Conservation (phyloP, 768 basidiomycete genomes). For the Russula olivacea region DNA sequence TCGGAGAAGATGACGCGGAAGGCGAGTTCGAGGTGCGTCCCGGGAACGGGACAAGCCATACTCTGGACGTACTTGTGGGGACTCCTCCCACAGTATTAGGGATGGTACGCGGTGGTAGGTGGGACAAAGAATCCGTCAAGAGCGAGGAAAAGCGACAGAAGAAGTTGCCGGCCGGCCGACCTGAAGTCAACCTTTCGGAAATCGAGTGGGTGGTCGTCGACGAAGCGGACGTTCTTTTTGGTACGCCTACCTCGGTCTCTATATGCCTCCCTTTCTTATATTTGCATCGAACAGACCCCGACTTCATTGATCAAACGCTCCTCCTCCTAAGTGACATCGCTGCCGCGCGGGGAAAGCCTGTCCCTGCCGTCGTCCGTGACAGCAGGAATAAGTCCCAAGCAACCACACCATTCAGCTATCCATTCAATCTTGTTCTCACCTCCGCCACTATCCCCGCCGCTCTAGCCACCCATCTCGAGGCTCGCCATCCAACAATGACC, state of each 20-base stretch:
- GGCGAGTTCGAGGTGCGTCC: conserved; percentile 27
- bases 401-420: conserved; percentile 43
- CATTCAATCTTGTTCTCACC: conserved; percentile 76
- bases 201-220: conserved; percentile 90
- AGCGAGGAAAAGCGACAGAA: conserved; percentile 30
- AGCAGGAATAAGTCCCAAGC: not conserved
- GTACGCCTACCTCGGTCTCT: conserved; percentile 38
- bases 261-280: not conserved
- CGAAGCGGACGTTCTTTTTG: conserved; percentile 87
- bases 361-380: conserved; percentile 28
- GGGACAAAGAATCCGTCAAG: conserved; percentile 40
- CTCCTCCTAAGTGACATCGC: conserved; percentile 66
- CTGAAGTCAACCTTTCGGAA: conserved; percentile 57
- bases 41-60: conserved; percentile 24
- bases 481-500: conserved; percentile 54
- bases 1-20: conserved; percentile 25
- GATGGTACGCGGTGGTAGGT: conserved; percentile 48
- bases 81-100: conserved; percentile 62
- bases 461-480: conserved; percentile 57
- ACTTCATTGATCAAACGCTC: conserved; percentile 73
- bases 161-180: conserved; percentile 42
- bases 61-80: conserved; percentile 55
- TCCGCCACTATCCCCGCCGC: conserved; percentile 84
- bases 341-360: conserved; percentile 48
- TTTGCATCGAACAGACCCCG: conserved; percentile 50